Evolutionary conservation across 441 rosid species (phyloP).

Genomic region (Euphorbia schlechtendalii): DNA sequence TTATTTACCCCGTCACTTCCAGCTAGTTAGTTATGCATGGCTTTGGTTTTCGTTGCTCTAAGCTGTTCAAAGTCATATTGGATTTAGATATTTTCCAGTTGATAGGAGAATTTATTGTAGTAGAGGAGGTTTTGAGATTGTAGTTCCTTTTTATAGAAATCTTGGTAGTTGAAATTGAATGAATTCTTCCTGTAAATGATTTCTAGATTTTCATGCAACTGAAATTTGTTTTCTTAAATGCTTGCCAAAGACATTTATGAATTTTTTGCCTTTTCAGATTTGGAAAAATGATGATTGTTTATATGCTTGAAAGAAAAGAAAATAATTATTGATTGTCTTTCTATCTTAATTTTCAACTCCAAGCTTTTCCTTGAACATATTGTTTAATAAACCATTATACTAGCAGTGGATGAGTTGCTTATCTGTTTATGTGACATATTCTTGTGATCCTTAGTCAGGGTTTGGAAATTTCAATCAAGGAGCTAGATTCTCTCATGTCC

Average conservation of each 20-base stretch:
- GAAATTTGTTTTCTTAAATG: neutral
- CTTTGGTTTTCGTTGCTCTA: neutral
- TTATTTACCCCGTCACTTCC: neutral
- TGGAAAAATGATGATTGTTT: neutral
- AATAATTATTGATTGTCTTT: neutral
- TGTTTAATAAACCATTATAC: neutral
- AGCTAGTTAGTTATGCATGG: neutral
- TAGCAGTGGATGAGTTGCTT: neutral
- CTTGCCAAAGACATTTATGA: neutral
- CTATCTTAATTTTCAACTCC: neutral
- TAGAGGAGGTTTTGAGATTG: neutral
- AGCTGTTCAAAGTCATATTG: neutral
- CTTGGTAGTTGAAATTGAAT: neutral
- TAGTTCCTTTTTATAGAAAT: neutral
- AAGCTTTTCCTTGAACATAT: neutral
- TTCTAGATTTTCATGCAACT: neutral
- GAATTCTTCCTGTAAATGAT: neutral
- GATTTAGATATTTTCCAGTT: neutral
- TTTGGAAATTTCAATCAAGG: slow-evolving; percentile 84
- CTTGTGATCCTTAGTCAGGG: slow-evolving; percentile 63
- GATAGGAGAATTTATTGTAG: neutral
- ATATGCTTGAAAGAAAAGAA: neutral
- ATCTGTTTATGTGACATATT: slow-evolving; percentile 22
- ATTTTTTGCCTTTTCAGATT: neutral
- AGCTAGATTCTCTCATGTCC: slow-evolving; percentile 61